Percentiles rank a stretch among this genome's conserved stretches.
Evolutionary conservation across 2,329 filamentous ascomycete species (phyloP).

Genomic region (Cladosporium colombiae): DNA sequence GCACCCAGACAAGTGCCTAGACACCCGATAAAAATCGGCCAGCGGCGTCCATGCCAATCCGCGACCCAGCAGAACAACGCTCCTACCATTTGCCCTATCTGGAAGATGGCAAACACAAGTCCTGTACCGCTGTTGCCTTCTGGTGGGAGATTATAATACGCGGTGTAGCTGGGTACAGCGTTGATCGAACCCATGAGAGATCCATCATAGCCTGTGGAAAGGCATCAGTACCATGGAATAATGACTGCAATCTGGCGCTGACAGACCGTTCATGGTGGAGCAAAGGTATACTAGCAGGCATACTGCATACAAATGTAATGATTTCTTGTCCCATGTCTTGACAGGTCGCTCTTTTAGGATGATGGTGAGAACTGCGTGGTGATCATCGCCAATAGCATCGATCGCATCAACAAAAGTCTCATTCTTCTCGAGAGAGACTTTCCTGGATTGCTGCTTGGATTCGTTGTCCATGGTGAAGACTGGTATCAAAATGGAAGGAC

Average conservation of each 20-base stretch:
- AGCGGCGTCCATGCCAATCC: slow-evolving; percentile 49
- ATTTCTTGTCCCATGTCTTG: slow-evolving; percentile 29
- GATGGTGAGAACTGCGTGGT: neutral
- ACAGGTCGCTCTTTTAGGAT: neutral
- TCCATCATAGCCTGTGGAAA: slow-evolving; percentile 26
- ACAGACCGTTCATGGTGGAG: slow-evolving; percentile 34
- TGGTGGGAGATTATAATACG: slow-evolving; percentile 48
- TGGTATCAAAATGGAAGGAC: neutral
- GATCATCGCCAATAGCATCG: neutral
- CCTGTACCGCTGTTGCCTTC: slow-evolving; percentile 47
- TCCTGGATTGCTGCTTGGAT: neutral
- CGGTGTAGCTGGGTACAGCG: slow-evolving; percentile 52
- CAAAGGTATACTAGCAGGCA: slow-evolving; percentile 36
- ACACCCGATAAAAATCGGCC: slow-evolving; percentile 58
- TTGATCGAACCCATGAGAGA: slow-evolving; percentile 51
- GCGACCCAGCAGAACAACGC: slow-evolving; percentile 45
- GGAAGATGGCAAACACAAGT: slow-evolving; percentile 44
- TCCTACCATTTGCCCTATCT: slow-evolving; percentile 51
- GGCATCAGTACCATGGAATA: slow-evolving; percentile 26
- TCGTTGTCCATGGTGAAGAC: neutral
- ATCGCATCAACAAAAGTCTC: neutral
- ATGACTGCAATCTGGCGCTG: slow-evolving; percentile 38
- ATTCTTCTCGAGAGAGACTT: neutral
- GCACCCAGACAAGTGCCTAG: slow-evolving; percentile 2
- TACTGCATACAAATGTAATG: slow-evolving; percentile 30